phyloP scores from a whole-genome alignment of 106 monocot species.

The Posidonia australis region DNA sequence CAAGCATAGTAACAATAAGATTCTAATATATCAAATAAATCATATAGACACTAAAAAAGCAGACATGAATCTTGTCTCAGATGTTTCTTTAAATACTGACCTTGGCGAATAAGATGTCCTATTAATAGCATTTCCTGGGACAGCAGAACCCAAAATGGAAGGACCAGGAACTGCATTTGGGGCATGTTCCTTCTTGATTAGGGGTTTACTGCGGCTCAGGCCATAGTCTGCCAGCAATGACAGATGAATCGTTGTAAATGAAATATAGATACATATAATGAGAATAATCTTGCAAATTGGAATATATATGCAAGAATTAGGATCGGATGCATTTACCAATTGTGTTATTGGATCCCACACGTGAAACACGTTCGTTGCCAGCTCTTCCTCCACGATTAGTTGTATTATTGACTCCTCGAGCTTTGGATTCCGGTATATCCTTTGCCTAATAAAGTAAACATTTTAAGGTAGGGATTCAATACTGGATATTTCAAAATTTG shows the following conservation, averaged over 20 bases:
- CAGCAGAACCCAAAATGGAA: constrained; percentile 6
- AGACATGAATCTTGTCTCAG: background rate
- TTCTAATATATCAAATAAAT: constrained; percentile 3
- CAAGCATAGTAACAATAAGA: constrained; percentile 18
- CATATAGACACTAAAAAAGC: background rate
- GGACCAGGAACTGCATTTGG: background rate
- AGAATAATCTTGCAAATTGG: background rate
- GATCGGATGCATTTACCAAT: constrained; percentile 2
- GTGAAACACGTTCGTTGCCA: constrained; percentile 1
- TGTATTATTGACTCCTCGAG: background rate
- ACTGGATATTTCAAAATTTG: no score
- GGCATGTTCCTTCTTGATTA: constrained; percentile 5
- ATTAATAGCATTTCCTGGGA: constrained; percentile 1
- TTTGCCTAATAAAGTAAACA: constrained; percentile 1
- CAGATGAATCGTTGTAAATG: background rate
- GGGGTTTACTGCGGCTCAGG: background rate
- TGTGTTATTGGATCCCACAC: constrained; percentile 3
- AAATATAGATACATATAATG: background rate
- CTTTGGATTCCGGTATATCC: constrained; percentile 6
- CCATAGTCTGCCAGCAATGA: background rate
- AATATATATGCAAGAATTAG: background rate
- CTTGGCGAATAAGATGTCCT: background rate
- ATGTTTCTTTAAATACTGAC: constrained; percentile 2
- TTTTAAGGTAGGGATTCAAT: background rate
- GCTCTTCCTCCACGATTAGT: constrained; percentile 11